Evolutionary conservation across 108 stramenopile genomes (phyloP).

Genomic region (Skeletonema menzelii): DNA sequence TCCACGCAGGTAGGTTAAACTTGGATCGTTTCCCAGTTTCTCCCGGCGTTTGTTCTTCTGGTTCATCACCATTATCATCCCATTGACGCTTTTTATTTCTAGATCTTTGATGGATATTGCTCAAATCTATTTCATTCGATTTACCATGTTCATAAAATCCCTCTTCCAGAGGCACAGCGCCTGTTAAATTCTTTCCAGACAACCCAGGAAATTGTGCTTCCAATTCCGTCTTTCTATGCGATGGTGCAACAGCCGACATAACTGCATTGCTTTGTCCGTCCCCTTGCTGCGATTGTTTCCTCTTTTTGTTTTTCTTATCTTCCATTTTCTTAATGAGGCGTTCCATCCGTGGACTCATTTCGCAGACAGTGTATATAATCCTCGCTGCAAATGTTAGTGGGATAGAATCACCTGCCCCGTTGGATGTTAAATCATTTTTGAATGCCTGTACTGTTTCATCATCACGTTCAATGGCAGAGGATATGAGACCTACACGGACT

Average conservation of each 20-base stretch:
- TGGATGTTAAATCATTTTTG: conserved; percentile 45
- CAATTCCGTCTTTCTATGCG: conserved; percentile 48
- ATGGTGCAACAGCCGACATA: conserved; percentile 39
- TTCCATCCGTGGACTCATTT: conserved; percentile 69
- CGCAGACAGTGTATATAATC: conserved; percentile 59
- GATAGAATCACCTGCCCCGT: conserved; percentile 72
- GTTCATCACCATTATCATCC: conserved; percentile 23
- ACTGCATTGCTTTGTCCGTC: conserved; percentile 9
- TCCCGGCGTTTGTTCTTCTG: neutral
- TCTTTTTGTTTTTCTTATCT: conserved; percentile 38
- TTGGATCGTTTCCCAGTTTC: conserved; percentile 35
- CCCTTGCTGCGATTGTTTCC: conserved; percentile 8
- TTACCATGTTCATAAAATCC: conserved; percentile 77
- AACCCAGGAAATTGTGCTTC: conserved; percentile 81
- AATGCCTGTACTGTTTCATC: conserved; percentile 44
- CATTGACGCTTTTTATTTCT: conserved; percentile 31
- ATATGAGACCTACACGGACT: conserved; percentile 17
- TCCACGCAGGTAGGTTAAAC: conserved; percentile 87
- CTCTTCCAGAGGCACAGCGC: conserved; percentile 73
- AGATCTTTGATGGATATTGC: conserved; percentile 32
- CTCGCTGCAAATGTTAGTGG: conserved; percentile 60
- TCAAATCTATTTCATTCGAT: conserved; percentile 18
- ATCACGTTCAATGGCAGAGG: conserved; percentile 29
- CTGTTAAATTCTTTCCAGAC: conserved; percentile 72
- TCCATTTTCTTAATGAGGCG: conserved; percentile 50